These are phyloP conservation scores for Vigna unguiculata DNA, from an alignment of 306 rosid species.

Conservation along the genomic window DNA sequence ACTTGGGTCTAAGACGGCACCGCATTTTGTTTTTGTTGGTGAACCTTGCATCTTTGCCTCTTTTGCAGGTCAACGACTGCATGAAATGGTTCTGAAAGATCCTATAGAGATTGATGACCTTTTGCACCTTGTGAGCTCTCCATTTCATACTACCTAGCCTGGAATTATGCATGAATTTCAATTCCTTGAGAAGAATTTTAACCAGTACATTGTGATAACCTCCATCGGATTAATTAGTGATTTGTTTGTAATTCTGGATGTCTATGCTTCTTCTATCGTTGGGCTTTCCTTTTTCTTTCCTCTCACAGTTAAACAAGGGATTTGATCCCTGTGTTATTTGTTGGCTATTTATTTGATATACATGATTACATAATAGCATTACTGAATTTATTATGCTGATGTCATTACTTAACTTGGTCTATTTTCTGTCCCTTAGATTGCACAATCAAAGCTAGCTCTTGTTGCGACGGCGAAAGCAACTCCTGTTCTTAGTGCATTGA, in stretches of 20 bases:
- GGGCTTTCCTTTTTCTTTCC: neutral
- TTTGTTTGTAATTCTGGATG: constrained; percentile 29
- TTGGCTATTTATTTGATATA: constrained; percentile 20
- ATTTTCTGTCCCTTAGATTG: constrained; percentile 61
- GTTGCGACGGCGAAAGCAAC: constrained; percentile 80
- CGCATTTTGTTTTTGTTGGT: constrained; percentile 27
- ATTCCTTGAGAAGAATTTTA: constrained; percentile 25
- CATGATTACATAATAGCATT: constrained; percentile 5
- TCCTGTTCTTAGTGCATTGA: constrained; percentile 72
- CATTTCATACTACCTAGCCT: constrained; percentile 20
- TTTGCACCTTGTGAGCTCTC: constrained; percentile 69
- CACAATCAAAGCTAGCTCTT: constrained; percentile 71
- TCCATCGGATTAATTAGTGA: constrained; percentile 28
- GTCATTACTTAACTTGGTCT: constrained; percentile 23
- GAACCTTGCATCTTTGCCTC: constrained; percentile 28
- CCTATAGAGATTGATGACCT: constrained; percentile 59
- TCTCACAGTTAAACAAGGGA: constrained; percentile 7
- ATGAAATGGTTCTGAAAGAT: constrained; percentile 81
- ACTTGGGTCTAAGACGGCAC: neutral
- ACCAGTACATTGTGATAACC: constrained; percentile 25
- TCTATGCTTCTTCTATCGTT: constrained; percentile 8
- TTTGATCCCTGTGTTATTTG: constrained; percentile 30
- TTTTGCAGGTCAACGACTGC: constrained; percentile 81
- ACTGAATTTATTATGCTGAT: constrained; percentile 22
- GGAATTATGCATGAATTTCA: constrained; percentile 12